Evolutionary conservation across 768 basidiomycete species (phyloP).

Genomic region (Tephrocybe rancida): DNA sequence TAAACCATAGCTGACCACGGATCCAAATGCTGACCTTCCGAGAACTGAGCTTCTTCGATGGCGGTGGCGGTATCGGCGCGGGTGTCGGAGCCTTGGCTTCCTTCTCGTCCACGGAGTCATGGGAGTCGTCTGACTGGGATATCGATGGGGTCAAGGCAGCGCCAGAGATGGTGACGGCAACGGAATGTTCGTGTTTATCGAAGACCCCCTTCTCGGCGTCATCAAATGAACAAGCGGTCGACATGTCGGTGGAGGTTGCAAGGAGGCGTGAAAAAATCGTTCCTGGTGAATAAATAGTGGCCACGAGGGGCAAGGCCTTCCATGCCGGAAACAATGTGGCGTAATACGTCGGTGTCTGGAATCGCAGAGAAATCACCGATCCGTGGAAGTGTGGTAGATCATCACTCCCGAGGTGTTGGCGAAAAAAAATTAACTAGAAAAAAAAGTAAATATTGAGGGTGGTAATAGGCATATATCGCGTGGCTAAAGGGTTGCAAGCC

Average conservation of each 20-base stretch:
- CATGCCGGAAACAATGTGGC: constrained; percentile 28
- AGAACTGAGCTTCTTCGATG: constrained; percentile 22
- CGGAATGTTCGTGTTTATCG: constrained; percentile 27
- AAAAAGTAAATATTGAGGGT: not conserved
- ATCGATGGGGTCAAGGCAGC: constrained; percentile 7
- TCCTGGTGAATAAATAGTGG: constrained; percentile 19
- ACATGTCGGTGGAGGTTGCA: constrained; percentile 8
- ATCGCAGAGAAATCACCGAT: constrained; percentile 43
- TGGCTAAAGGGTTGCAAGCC: constrained; percentile 7
- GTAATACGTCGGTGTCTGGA: constrained; percentile 31
- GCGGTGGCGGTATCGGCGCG: constrained; percentile 10
- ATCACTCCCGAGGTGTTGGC: constrained; percentile 36
- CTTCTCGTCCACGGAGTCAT: not conserved
- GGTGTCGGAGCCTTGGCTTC: not conserved
- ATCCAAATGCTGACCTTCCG: constrained; percentile 56
- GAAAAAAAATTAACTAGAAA: constrained; percentile 13
- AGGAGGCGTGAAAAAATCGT: constrained; percentile 5
- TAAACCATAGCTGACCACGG: constrained; percentile 72
- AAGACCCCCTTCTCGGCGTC: constrained; percentile 40
- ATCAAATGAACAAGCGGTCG: constrained; percentile 27
- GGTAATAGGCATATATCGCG: constrained; percentile 9
- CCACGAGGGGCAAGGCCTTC: constrained; percentile 18
- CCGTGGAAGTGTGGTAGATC: constrained; percentile 28
- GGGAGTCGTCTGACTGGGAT: constrained; percentile 12
- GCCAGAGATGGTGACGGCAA: constrained; percentile 21